Base-by-base conservation (phyloP, 73 alveolate species). In the Symbiodinium pilosum region DNA sequence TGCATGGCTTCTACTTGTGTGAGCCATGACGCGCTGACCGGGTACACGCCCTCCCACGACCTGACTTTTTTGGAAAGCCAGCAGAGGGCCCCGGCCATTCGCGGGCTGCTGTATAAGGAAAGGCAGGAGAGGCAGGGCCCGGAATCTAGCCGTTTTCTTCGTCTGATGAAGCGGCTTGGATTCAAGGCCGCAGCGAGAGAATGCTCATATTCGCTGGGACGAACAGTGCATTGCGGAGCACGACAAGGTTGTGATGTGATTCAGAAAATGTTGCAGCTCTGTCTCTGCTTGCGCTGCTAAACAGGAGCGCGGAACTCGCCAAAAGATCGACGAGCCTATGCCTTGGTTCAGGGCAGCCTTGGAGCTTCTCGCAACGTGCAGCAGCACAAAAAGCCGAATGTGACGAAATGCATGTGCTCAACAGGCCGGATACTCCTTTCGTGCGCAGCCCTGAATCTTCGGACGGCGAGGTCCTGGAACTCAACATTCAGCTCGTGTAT, bases 301-400 rank as follows among this genome's bases (percentile, higher is more conserved):
- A 39, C 44, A 91, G 97, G 97, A 91, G 68, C 97, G 97, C 43
- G 97, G 97, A 1, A 91, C 97, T 69, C 97, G 97, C 44, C 97
- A 91, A 68, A 91, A 91, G 84, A 91, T 91, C 77, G 97, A 91
- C 40, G 97, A 91, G 97, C 51, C 52, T 3, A 7, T 20, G 42
- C 83, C 94, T 39, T 32, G 24, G 52, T 16, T 71, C 75, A 54
- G 71, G 16, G 71, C 26, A n/a, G n/a, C n/a, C n/a, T n/a, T n/a
- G n/a, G n/a, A n/a, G n/a, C n/a, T n/a, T n/a, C n/a, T n/a, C n/a
- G n/a, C 6, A 47, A 47, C 59, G 59, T 14, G 14, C 59, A 47
- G 59, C 59, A 47, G 14, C 59, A 47, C 14, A 14, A 14, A 6
- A 47, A 47, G 6, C 59, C 59, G 14, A 14, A 6, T 9, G 6